phyloP scores from a whole-genome alignment of 2,329 filamentous ascomycete genomes.

The Ophiostoma perfectum region DNA sequence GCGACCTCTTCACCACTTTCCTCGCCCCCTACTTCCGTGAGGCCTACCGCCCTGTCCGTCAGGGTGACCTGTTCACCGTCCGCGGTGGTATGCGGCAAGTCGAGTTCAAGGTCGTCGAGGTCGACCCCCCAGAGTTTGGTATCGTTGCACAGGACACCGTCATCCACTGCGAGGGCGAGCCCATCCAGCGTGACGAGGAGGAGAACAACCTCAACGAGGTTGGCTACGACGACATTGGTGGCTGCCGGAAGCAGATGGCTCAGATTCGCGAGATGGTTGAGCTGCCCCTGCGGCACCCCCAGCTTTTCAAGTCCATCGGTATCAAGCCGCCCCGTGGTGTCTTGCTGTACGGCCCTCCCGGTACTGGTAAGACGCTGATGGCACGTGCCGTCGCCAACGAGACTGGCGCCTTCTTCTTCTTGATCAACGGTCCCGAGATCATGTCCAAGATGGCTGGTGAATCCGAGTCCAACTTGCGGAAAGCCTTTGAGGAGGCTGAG shows the following conservation, averaged over 20 bases:
- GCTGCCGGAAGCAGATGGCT: slow-evolving; percentile 99
- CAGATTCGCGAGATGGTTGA: slow-evolving; percentile 99
- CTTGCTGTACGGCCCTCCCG: slow-evolving; percentile 89
- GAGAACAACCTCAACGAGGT: slow-evolving; percentile 99
- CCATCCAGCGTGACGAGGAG: slow-evolving; percentile 94
- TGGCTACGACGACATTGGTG: slow-evolving; percentile 98
- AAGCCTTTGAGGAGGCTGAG: slow-evolving; percentile 99
- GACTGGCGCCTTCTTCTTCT: slow-evolving; percentile 98
- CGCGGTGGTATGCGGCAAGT: slow-evolving; percentile 98
- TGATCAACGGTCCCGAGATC: slow-evolving; percentile 98
- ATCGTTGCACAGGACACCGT: slow-evolving; percentile 98
- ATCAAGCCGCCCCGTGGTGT: slow-evolving; percentile 99
- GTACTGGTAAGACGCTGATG: slow-evolving; percentile 99
- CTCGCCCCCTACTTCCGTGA: slow-evolving; percentile 99
- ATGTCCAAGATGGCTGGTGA: slow-evolving; percentile 99
- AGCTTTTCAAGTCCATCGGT: slow-evolving; percentile 99
- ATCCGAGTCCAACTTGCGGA: slow-evolving; percentile 94
- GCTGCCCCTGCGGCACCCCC: slow-evolving; percentile 89
- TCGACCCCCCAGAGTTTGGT: slow-evolving; percentile 95
- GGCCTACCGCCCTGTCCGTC: slow-evolving; percentile 93
- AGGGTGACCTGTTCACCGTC: slow-evolving; percentile 96
- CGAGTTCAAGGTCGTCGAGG: slow-evolving; percentile 99
- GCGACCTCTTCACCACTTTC: slow-evolving; percentile 97
- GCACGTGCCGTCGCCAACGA: slow-evolving; percentile 97
- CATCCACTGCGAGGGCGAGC: slow-evolving; percentile 96